Base-by-base conservation (phyloP, 305 asterid species). In the Fraxinus ornus region DNA sequence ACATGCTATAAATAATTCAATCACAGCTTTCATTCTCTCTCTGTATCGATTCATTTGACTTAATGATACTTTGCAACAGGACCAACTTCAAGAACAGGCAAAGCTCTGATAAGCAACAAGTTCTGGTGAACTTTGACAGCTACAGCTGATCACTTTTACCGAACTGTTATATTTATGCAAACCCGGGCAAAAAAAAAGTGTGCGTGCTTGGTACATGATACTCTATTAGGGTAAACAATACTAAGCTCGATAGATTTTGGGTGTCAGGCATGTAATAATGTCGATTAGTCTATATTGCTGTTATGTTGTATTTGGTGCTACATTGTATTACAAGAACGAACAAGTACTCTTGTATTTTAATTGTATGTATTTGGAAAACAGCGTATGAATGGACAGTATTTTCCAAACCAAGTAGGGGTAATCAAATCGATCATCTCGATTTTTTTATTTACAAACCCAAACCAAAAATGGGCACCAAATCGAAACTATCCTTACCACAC, bases 31-130 rank as follows among this genome's bases (percentile, higher is more conserved):
- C 66, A 26, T 19, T 10, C 28, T 35, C 24, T 52, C 35, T 30
- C 76, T 79, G 19, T 37, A 36, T 24, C 81, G 17, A 77, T 60
- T 60, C 36, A 47, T 79, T 64, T 68, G 49, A 55, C 36, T 79
- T 82, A 80, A 68, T 37, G 49, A 55, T 62, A 36, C 62, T 77
- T 81, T 79, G 82, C 17, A 79, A 83, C 93, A 92, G 97, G 97
- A 92, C 86, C 97, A 92, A 91, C 93, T 92, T 87, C 90, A 80
- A 83, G 93, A 88, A 80, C 96, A 91, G 87, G 92, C 87, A 83
- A 88, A 83, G 79, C 80, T 87, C 81, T 86, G 89, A 92, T 52
- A 37, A 33, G 10, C 15, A 55, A 26, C 70, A 47, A 39, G 33
- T 30, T 41, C 17, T 24, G 47, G 3, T 33, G 28, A 21, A 75